These are phyloP conservation scores for Pelargonium myrrhifolium DNA, from an alignment of 441 rosid species.

Conservation along the genomic window DNA sequence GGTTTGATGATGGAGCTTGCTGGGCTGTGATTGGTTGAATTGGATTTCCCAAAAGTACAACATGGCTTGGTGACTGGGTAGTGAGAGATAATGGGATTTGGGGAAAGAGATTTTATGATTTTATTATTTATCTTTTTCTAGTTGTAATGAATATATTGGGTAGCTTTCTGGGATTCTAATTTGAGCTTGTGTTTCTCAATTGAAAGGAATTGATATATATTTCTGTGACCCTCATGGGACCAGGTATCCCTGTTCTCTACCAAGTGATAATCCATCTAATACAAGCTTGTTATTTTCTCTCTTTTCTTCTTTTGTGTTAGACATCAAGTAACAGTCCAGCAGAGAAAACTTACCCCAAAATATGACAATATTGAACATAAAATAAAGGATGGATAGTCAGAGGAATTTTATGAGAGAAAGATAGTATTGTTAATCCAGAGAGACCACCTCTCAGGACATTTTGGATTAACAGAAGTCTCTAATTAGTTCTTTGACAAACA, in stretches of 20 bases:
- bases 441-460: too few species aligned
- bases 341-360: too few species aligned
- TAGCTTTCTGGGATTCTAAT: background rate
- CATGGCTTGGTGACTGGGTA: conserved; percentile 12
- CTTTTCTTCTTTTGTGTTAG: too few species aligned
- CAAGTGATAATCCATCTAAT: too few species aligned
- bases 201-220: conserved; percentile 26
- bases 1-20: conserved; percentile 33
- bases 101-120: conserved; percentile 4
- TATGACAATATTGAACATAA: too few species aligned
- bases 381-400: too few species aligned
- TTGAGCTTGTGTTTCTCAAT: conserved; percentile 17
- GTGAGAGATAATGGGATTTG: conserved; percentile 8
- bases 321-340: too few species aligned
- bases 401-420: too few species aligned
- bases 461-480: too few species aligned
- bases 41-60: conserved; percentile 37
- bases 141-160: background rate
- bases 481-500: too few species aligned
- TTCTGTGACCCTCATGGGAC: conserved; percentile 17
- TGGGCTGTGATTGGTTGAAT: conserved; percentile 50
- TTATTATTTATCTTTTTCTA: background rate
- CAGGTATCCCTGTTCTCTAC: conserved; percentile 11
- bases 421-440: too few species aligned
- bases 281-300: too few species aligned